Evolutionary conservation across 1,139 yeast species (phyloP).

Genomic region (Groenewaldozyma sp.): DNA sequence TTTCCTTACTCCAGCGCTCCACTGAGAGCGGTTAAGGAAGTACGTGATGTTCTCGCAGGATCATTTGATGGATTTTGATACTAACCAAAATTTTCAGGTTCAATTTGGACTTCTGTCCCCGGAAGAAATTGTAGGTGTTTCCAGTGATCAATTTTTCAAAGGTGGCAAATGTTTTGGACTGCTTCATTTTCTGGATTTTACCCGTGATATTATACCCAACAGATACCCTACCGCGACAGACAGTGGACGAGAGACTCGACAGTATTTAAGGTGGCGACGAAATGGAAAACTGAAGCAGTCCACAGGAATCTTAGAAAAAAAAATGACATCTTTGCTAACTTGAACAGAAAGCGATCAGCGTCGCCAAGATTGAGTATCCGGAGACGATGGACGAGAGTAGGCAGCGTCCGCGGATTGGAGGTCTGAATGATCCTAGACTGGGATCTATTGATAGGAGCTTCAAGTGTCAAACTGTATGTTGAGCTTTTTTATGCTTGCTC

Average conservation of each 20-base stretch:
- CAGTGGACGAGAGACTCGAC: no score
- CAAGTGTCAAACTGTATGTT: conserved; percentile 75
- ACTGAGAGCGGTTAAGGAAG: conserved; percentile 91
- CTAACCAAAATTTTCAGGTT: conserved; percentile 35
- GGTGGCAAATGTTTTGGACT: conserved; percentile 14
- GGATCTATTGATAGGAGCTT: conserved; percentile 96
- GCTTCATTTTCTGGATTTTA: conserved; percentile 1
- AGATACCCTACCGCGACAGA: no score
- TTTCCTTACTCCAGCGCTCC: conserved; percentile 98
- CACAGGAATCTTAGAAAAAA: no score
- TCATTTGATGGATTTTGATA: neutral
- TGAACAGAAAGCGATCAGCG: conserved; percentile 87
- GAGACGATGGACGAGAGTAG: conserved; percentile 98
- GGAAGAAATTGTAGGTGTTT: conserved; percentile 75
- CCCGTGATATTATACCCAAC: no score
- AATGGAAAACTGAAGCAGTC: no score
- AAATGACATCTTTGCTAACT: no score
- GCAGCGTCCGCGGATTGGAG: conserved; percentile 91
- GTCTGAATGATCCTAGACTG: conserved; percentile 90
- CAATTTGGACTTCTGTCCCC: conserved; percentile 98
- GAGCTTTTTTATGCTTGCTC: neutral
- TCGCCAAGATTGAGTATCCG: conserved; percentile 94
- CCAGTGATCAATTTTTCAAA: no score
- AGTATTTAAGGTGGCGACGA: no score
- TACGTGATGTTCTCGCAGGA: conserved; percentile 27